Evolutionary conservation across 352 stramenopile genomes (phyloP).

Genomic region (Globisporangium recalcitrans): DNA sequence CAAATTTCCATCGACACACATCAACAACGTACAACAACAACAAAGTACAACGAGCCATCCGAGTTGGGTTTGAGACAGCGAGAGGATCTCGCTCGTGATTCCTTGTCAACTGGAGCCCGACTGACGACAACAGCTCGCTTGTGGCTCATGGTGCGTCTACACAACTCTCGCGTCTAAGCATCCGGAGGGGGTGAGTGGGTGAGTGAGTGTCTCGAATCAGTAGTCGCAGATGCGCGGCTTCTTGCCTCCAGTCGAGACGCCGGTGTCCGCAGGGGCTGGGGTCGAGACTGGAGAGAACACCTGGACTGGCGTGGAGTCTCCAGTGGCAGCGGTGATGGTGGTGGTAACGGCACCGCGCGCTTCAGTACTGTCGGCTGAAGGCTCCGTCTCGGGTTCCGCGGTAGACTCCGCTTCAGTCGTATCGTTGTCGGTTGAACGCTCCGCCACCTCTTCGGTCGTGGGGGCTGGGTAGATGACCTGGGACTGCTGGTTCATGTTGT

Average conservation of each 20-base stretch:
- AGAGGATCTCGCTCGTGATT: neutral
- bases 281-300: neutral
- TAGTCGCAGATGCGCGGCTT: conserved; percentile 8
- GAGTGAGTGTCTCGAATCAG: neutral
- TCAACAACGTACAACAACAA: neutral
- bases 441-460: neutral
- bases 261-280: neutral
- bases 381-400: neutral
- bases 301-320: neutral
- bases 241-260: neutral
- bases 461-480: neutral
- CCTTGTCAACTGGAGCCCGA: conserved; percentile 2
- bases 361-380: neutral
- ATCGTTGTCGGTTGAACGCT: neutral
- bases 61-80: neutral
- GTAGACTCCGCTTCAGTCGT: neutral
- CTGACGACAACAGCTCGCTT: neutral
- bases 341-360: neutral
- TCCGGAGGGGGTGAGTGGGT: neutral
- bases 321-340: neutral
- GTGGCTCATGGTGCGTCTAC: conserved; percentile 4
- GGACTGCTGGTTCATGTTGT: conserved; percentile 17
- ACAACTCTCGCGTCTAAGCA: neutral
- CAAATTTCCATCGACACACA: conserved; percentile 4
- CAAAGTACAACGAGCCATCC: neutral